Base-by-base conservation (phyloP, 768 basidiomycete species). In the Hortiboletus flavorubellus region DNA sequence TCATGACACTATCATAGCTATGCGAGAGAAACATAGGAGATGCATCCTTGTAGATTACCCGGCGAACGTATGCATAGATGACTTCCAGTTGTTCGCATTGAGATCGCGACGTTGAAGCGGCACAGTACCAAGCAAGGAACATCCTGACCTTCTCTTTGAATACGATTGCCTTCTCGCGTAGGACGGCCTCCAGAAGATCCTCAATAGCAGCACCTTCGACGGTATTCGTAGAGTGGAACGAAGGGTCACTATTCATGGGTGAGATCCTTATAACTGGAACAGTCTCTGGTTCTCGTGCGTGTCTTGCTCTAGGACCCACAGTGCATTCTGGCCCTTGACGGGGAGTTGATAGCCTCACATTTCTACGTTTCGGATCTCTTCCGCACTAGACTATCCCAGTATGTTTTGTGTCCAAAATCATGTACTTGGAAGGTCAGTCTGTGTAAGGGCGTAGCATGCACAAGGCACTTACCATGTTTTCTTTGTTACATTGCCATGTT, bases 391-490 rank as follows among this genome's bases (percentile, higher is more conserved):
- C 40, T 60, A 38, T 70, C 67, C 72, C 73, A 72, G 56, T 68
- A 76, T 2, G 63, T 60, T 58, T 70, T 73, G 50, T 75, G 75
- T 18, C 74, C 75, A 52, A 75, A 74, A 54, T 76, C 75, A 73
- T 76, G 38, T 37, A 18, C n/a, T 43, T 39, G 37, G 26, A 44
- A 31, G 8, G 30, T 51, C 14, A 49, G 21, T 23, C 43, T 16
- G 21, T 26, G n/a, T 11, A 12, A 8, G 8, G 35, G 16, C 10
- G 37, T 14, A 37, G 29, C 6, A 18, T 14, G 15, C 15, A 18
- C 29, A 54, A 30, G 12, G 11, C 4, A 37, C 39, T 42, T 50
- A 44, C 67, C 68, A 68, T 68, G 34, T 68, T 68, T 44, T 65
- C 49, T 5, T 63, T 68, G 46, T 49, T 39, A 16, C 31, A 33